A percentile compares a stretch with the other conserved stretches of the same genome.
Conservation (phyloP, 2,329 filamentous ascomycete species). For the Scedosporium boydii region DNA sequence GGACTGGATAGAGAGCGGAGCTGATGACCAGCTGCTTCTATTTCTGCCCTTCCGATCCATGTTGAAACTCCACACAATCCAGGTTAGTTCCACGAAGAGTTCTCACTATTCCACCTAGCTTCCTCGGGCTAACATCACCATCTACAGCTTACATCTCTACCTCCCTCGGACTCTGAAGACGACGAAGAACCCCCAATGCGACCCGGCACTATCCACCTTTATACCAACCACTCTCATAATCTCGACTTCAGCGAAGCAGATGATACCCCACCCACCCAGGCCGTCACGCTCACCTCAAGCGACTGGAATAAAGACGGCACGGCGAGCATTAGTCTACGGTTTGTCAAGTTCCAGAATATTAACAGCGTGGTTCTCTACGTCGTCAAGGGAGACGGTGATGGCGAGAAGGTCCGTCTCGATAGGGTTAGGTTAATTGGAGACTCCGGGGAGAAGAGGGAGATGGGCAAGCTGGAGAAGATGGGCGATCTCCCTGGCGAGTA, state of each 20-base stretch:
- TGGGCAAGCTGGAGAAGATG: conserved; percentile 93
- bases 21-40: conserved; percentile 91
- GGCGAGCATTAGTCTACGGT: conserved; percentile 64
- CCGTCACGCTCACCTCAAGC: conserved; percentile 59
- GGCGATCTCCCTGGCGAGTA: conserved; percentile 62
- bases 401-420: conserved; percentile 79
- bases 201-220: conserved; percentile 75
- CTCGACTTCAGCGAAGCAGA: conserved; percentile 94
- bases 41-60: conserved; percentile 83
- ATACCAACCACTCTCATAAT: conserved; percentile 80
- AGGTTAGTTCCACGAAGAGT: conserved; percentile 33
- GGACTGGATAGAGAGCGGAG: conserved; percentile 94
- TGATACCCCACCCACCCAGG: conserved; percentile 71
- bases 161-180: conserved; percentile 45
- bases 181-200: conserved; percentile 71
- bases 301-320: conserved; percentile 81
- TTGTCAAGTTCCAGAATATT: conserved; percentile 96
- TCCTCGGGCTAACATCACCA: neutral
- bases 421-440: conserved; percentile 76
- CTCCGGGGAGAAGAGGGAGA: conserved; percentile 80
- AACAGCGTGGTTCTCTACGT: conserved; percentile 81
- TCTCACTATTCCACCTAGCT: neutral
- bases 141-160: conserved; percentile 72
- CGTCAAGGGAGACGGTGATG: conserved; percentile 71
- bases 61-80: conserved; percentile 78